A percentile compares a stretch with the other conserved stretches of the same genome.
Evolutionary conservation across 78 protist genomes (phyloP).

Genomic region (Dictyostelium citrinum): DNA sequence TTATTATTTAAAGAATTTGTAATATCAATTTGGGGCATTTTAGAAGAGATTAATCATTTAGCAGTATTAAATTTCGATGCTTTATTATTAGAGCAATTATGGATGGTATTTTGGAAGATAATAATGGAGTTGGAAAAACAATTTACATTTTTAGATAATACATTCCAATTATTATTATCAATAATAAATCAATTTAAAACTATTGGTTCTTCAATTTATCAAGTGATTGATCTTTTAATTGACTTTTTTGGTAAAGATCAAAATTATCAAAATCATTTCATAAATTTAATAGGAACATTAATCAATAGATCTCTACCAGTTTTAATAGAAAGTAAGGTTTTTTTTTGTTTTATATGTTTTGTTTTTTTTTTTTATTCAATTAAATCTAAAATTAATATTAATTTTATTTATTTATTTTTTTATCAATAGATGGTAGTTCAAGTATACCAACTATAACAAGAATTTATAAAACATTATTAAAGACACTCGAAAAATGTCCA

Average conservation of each 20-base stretch:
- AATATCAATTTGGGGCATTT: background rate
- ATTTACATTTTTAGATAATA: constrained; percentile 16
- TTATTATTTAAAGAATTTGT: constrained; percentile 44
- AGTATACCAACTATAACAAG: constrained; percentile 38
- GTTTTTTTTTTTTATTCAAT: background rate
- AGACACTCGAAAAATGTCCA: background rate
- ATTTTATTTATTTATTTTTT: background rate
- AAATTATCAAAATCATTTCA: constrained; percentile 17
- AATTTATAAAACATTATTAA: constrained; percentile 15
- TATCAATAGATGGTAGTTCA: background rate
- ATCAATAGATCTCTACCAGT: constrained; percentile 15
- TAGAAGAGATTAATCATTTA: constrained; percentile 17
- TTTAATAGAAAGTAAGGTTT: constrained; percentile 13
- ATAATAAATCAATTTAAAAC: background rate
- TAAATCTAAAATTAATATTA: background rate
- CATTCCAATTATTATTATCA: background rate
- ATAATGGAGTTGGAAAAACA: constrained; percentile 1
- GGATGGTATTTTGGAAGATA: constrained; percentile 33
- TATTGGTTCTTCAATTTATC: background rate
- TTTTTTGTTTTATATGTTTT: background rate
- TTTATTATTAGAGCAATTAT: background rate
- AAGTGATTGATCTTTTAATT: background rate
- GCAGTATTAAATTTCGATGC: constrained; percentile 3
- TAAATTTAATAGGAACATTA: background rate
- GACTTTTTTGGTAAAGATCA: background rate